Evolutionary conservation across 768 basidiomycete species (phyloP), one percentile per base, ranked within the genome.

Genomic region (Serendipita sp.): DNA sequence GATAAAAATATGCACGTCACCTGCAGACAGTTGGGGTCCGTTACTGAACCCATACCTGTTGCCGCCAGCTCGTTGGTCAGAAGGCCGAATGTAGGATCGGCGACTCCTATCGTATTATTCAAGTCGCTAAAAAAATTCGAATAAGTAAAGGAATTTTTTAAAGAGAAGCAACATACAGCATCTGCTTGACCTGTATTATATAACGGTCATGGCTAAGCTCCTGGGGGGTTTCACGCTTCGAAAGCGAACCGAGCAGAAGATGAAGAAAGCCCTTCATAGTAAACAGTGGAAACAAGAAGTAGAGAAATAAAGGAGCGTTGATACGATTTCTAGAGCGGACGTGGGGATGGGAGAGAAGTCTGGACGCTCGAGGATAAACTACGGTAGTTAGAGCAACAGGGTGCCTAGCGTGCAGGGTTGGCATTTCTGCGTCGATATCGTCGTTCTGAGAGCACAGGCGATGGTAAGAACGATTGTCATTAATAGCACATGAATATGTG

Each of bases 21-120:
- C 56, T 60, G 56, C 32, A 60, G n/a, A 18, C 56, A 60, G 56
- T 60, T 60, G 8, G 56, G 56, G 35, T 60, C 56, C 35, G 56
- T 60, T 23, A 60, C 34, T 10, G 18, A n/a, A 60, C 56, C 56
- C 56, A 60, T 60, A 30, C 56, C 56, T n/a, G 56, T 38, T 36
- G 36, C 16, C 28, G 56, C 56, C 56, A 34, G 28, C 28, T 60
- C 36, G 56, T 60, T 60, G 56, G 16, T 38, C 56, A 60, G 18
- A 10, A 60, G 36, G 5, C 2, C 56, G 30, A 60, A 60, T 1
- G 34, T 10, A 35, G 56, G 56, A 38, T 60, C 56, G 56, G 56
- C 56, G 36, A 32, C 28, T n/a, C 56, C 36, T 8, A 60, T 23
- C 8, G 56, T 60, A 36, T 60, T 60, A 60, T 60, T 60, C 35